phyloP scores from a whole-genome alignment of 1,284 basidiomycete species.

The Ustilago trichophora region DNA sequence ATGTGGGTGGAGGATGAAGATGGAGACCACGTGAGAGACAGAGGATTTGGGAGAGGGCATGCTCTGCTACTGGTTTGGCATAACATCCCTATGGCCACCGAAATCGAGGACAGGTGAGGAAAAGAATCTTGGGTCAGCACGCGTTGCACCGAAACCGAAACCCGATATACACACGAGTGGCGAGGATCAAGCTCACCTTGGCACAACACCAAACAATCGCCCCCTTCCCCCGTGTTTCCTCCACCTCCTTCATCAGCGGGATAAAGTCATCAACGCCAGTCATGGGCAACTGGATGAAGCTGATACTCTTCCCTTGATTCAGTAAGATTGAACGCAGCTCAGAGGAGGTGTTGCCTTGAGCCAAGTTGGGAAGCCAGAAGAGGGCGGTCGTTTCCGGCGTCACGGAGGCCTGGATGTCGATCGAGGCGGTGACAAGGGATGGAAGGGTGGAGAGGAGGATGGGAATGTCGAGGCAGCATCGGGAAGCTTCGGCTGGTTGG shows the following conservation, averaged over 20 bases:
- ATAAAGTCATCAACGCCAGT: constrained; percentile 47
- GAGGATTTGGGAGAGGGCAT: constrained; percentile 40
- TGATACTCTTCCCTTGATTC: not conserved
- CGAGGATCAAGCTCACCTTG: too few relatives aligned
- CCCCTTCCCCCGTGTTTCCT: too few relatives aligned
- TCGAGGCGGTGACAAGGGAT: not conserved
- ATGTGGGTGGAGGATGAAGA: too few relatives aligned
- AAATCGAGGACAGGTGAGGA: too few relatives aligned
- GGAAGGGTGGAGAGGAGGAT: not conserved
- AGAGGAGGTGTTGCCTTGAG: constrained; percentile 8
- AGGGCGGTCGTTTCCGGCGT: not conserved
- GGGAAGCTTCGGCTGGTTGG: not conserved
- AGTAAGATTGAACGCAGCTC: not conserved
- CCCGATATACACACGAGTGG: too few relatives aligned
- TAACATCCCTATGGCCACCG: too few relatives aligned
- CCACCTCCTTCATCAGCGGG: too few relatives aligned
- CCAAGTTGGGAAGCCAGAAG: constrained; percentile 22
- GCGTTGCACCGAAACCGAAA: too few relatives aligned
- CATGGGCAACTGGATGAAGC: constrained; percentile 54
- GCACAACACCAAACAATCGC: constrained; percentile 46
- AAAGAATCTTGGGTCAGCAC: too few relatives aligned
- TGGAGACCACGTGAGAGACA: constrained; percentile 10
- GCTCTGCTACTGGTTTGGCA: constrained; percentile 47
- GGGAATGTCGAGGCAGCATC: constrained; percentile 1
- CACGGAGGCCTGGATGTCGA: not conserved